Base-by-base conservation (phyloP, 495 filamentous ascomycete genomes). In the Mytilinidion resinicola region DNA sequence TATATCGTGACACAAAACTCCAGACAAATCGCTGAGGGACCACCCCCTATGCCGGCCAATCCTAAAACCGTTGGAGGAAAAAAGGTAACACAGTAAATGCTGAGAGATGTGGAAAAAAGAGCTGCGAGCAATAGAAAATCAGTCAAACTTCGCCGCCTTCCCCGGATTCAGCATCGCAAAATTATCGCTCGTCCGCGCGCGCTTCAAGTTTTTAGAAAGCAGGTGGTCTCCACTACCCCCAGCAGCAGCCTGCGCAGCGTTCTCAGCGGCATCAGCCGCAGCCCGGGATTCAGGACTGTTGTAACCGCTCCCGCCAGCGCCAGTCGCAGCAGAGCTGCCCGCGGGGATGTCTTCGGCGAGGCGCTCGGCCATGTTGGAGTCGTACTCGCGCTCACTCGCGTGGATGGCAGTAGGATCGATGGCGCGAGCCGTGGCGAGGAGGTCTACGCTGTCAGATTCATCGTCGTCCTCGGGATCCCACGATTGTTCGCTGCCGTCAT, bases 281-380 rank as follows among this genome's bases (percentile, higher is more conserved):
- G 33, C 3, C 12, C 9, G 1, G 9, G 37, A 43, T 15, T 15
- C 48, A 1, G 72, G 72, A 47, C 64, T 73, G n/a, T 60, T 64
- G 53, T 69, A 73, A 9, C 72, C 72, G 44, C 66, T 70, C 1
- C 72, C 71, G n/a, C 73, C 73, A 10, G 66, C 72, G 38, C 63
- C 70, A 3, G 73, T 74, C 1, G 73, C 73, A 9, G 73, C 73
- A 4, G 65, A 69, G 47, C 73, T 75, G 4, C 73, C 73, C 4
- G 70, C 64, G 0, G 72, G 72, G 11, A 75, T 74, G 20, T 74
- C 70, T 47, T 70, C 72, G 1, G 70, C 66, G 4, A 75, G 67
- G 1, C 68, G 65, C 14, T 72, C 70, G 4, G 72, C 72, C 46
- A 73, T 53, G 17, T 57, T 57, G 8, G 64, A 57, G 36, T 75